These are phyloP conservation scores for Meyerozyma elateridarum DNA, from an alignment of 1,139 yeast species.

Conservation along the genomic window DNA sequence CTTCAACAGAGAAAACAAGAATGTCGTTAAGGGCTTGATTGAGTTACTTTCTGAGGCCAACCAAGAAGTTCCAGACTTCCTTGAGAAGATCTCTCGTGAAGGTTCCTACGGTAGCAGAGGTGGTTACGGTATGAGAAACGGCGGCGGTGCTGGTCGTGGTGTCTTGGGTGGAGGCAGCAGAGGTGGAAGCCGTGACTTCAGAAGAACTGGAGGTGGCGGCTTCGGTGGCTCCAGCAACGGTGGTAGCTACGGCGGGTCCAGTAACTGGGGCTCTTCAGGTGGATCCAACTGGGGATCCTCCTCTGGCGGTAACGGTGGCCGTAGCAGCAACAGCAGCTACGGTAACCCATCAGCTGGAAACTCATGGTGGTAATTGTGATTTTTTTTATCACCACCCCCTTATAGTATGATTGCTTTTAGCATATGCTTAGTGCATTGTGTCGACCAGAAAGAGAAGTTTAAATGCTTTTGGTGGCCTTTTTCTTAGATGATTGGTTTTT, in stretches of 20 bases:
- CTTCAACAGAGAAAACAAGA: slow-evolving; percentile 92
- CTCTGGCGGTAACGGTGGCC: slow-evolving; percentile 17
- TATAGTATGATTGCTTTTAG: too few relatives aligned
- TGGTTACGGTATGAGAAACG: slow-evolving; percentile 24
- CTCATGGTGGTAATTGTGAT: slow-evolving; percentile 38
- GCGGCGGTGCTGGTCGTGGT: slow-evolving; percentile 50
- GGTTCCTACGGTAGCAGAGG: slow-evolving; percentile 46
- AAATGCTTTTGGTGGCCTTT: slow-evolving; percentile 4
- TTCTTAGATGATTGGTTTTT: slow-evolving; percentile 4
- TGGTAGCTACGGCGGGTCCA: slow-evolving; percentile 5
- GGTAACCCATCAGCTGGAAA: slow-evolving; percentile 32
- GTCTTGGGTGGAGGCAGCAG: slow-evolving; percentile 28
- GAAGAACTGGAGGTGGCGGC: slow-evolving; percentile 40
- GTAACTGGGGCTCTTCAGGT: slow-evolving; percentile 5
- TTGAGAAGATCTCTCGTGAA: slow-evolving; percentile 78
- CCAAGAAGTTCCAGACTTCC: slow-evolving; percentile 93
- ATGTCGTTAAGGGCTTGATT: slow-evolving; percentile 81
- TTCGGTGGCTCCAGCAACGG: slow-evolving; percentile 8
- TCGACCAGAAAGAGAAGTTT: too few relatives aligned
- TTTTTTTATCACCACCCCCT: too few relatives aligned
- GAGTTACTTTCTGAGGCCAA: slow-evolving; percentile 91
- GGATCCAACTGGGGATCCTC: slow-evolving; percentile 12
- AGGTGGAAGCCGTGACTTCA: slow-evolving; percentile 54
- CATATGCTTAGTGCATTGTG: too few relatives aligned
- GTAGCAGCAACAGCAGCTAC: slow-evolving; percentile 21